Evolutionary conservation across 2,329 filamentous ascomycete genomes (phyloP), one percentile per base, ranked within the genome.

Genomic region (Hypomyces perniciosus): DNA sequence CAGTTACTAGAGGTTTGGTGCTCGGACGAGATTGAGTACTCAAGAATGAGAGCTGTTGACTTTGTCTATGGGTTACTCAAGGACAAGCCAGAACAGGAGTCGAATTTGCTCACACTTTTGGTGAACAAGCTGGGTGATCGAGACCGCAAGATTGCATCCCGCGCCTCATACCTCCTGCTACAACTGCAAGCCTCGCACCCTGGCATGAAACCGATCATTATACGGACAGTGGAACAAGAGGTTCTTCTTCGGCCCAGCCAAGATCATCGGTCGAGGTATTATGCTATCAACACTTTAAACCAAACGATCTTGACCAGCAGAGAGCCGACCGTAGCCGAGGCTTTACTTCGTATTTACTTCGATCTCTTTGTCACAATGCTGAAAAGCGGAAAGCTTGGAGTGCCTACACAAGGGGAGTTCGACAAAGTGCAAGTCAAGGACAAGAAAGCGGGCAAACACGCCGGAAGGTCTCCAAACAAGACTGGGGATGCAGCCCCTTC

Each of bases 71-170:
- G 92, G 56, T 75, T 99, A 37, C 74, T 99, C 54, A 93, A 90
- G 67, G 91, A 96, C 67, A 99, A 96, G 71, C 92, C 93, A 0
- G 93, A 99, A 68, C 93, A 99, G 65, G 93, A 99, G 68, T 86
- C 92, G 50, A 99, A 99, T 66, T 73, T 99, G 56, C 75, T 99
- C 54, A 84, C 92, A 48, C 75, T 99, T 50, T 73, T 99, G 52
- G 90, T 99, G 59, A 97, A 97, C 75, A 99, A 99, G 70, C 81
- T 99, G 28, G 92, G 95, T 61, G 93, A 99, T 65, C 88, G 87
- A 41, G 90, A 95, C 58, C 90, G 90, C 66, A 99, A 97, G 70
- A 95, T 99, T 61, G 86, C 93, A 1, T 99, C 93, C 4, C 83
- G 91, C 54, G 86, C 92, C 2, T 97, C 93, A 0, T 95, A 96